Conservation (phyloP, 2,329 filamentous ascomycete genomes). For the Neurospora sp. region DNA sequence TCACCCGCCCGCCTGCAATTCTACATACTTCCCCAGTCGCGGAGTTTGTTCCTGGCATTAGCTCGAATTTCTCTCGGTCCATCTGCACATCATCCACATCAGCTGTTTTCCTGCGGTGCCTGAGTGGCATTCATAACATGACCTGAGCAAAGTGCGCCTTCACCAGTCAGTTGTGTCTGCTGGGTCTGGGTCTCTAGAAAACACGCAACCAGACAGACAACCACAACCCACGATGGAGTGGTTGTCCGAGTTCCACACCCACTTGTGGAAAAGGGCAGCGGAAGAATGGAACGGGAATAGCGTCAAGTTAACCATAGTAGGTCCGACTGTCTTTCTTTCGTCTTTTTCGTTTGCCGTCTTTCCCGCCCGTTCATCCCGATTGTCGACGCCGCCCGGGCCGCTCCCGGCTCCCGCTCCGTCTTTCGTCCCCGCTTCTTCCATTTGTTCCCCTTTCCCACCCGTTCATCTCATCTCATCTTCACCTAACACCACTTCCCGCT, state of each 20-base stretch:
- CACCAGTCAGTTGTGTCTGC: not conserved
- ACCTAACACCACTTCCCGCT: not conserved
- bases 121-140: not conserved
- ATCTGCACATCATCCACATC: not conserved
- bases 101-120: not conserved
- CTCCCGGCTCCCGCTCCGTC: not conserved
- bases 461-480: not conserved
- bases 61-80: not conserved
- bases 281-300: not conserved
- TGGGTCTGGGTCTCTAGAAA: not conserved
- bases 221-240: not conserved
- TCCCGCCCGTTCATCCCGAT: not conserved
- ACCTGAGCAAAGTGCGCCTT: not conserved
- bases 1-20: not conserved
- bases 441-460: not conserved
- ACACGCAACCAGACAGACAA: not conserved
- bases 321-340: not conserved
- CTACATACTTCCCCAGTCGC: not conserved
- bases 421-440: not conserved
- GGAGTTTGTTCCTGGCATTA: not conserved
- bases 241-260: not conserved
- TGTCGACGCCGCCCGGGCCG: not conserved
- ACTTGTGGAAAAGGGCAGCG: not conserved
- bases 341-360: not conserved
- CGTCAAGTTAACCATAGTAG: not conserved